Conservation (phyloP, 352 stramenopile species). For the Phytophthora citricola region DNA sequence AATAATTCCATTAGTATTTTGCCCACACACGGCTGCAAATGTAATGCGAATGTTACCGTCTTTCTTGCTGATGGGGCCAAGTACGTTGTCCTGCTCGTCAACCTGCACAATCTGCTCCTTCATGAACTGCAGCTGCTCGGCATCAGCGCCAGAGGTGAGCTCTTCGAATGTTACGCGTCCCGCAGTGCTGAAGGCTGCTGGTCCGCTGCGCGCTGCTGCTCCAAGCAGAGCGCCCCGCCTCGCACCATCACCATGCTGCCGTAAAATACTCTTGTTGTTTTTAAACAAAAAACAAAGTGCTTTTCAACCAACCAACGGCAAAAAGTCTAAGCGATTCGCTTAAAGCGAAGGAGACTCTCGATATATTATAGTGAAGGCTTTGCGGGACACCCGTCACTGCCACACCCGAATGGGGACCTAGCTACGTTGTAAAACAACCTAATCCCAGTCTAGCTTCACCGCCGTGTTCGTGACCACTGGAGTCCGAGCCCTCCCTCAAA, state of each 20-base stretch:
- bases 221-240: constrained; percentile 9
- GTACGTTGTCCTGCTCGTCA: constrained; percentile 79
- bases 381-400: constrained; percentile 27
- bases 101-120: constrained; percentile 92
- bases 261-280: too few relatives aligned
- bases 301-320: constrained; percentile 33
- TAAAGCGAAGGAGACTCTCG: constrained; percentile 19
- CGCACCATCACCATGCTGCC: constrained; percentile 28
- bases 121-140: constrained; percentile 90
- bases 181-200: constrained; percentile 19
- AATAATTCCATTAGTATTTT: constrained; percentile 9
- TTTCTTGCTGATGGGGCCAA: constrained; percentile 90
- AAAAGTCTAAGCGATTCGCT: too few relatives aligned
- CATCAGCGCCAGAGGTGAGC: constrained; percentile 71
- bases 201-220: constrained; percentile 9
- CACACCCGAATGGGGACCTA: constrained; percentile 22
- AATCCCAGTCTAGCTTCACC: constrained; percentile 27
- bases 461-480: neutral
- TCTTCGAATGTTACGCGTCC: constrained; percentile 63
- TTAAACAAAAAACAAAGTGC: neutral
- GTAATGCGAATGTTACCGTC: constrained; percentile 45
- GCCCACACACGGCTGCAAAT: neutral
- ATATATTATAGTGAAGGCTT: constrained; percentile 38
- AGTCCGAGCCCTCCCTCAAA: neutral
- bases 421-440: constrained; percentile 33